Evolutionary conservation across 75 land plant species (phyloP).

Genomic region (Picea glauca): DNA sequence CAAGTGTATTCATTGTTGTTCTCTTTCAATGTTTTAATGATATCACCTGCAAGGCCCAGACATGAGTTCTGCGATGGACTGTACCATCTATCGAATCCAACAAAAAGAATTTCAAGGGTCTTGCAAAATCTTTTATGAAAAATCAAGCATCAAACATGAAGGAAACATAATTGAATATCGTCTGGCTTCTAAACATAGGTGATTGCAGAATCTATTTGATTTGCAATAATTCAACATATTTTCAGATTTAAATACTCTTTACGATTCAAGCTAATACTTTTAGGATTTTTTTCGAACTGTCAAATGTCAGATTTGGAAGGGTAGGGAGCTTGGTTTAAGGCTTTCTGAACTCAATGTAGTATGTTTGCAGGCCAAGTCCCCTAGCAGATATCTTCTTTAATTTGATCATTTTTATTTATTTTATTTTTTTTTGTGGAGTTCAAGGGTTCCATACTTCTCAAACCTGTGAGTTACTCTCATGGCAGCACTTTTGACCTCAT

Average conservation of each 20-base stretch:
- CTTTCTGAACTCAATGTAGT: too few species aligned
- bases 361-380: too few species aligned
- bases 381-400: too few species aligned
- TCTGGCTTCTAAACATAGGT: background rate
- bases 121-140: background rate
- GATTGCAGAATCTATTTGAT: background rate
- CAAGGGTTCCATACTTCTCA: too few species aligned
- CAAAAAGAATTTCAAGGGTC: background rate
- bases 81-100: background rate
- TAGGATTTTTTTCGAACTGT: background rate
- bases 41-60: slow-evolving; percentile 29
- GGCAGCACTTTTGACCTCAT: too few species aligned
- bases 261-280: background rate
- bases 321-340: too few species aligned
- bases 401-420: too few species aligned
- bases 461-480: too few species aligned
- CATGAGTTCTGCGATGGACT: background rate
- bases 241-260: background rate
- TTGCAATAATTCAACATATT: background rate
- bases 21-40: slow-evolving; percentile 39
- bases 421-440: too few species aligned
- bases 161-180: background rate
- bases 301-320: too few species aligned
- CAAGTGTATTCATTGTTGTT: slow-evolving; percentile 34
- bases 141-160: background rate